Conservation (phyloP, 2,329 filamentous ascomycete species). For the Fusarium sp. region DNA sequence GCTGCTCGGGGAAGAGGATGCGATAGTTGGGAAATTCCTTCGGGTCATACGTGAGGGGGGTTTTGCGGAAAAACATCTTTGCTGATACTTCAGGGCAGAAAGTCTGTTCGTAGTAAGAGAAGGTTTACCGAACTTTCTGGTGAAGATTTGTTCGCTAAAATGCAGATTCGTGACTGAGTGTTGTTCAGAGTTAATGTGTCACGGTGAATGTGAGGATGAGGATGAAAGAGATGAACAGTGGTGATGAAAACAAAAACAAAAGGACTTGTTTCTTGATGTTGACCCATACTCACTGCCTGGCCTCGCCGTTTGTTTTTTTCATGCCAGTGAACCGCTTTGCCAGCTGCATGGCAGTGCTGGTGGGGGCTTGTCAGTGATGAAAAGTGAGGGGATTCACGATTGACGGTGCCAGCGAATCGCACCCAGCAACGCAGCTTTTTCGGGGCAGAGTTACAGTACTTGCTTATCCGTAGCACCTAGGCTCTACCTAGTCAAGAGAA, state of each 20-base stretch:
- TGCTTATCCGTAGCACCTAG: too few relatives aligned
- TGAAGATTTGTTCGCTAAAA: neutral
- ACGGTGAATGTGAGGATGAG: constrained; percentile 1
- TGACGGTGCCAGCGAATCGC: neutral
- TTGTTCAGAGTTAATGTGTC: constrained; percentile 6
- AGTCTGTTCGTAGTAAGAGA: neutral
- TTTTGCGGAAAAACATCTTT: constrained; percentile 23
- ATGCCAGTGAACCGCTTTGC: neutral
- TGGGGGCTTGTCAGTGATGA: constrained; percentile 1
- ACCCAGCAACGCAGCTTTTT: neutral
- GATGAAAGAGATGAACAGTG: constrained; percentile 16
- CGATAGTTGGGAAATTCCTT: constrained; percentile 37
- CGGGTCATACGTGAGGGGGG: constrained; percentile 29
- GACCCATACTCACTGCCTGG: neutral
- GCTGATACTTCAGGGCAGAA: neutral
- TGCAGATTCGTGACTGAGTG: neutral
- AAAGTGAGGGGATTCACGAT: constrained; percentile 39
- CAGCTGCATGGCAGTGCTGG: constrained; percentile 27
- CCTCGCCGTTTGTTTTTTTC: neutral
- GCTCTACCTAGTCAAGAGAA: neutral
- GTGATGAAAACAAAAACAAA: neutral
- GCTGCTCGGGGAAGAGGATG: constrained; percentile 16
- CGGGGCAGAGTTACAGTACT: neutral
- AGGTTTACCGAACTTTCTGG: too few relatives aligned
- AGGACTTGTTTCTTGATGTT: neutral